These are phyloP conservation scores for Suaeda aralocaspica DNA, from an alignment of 148 eudicot species.

Conservation along the genomic window DNA sequence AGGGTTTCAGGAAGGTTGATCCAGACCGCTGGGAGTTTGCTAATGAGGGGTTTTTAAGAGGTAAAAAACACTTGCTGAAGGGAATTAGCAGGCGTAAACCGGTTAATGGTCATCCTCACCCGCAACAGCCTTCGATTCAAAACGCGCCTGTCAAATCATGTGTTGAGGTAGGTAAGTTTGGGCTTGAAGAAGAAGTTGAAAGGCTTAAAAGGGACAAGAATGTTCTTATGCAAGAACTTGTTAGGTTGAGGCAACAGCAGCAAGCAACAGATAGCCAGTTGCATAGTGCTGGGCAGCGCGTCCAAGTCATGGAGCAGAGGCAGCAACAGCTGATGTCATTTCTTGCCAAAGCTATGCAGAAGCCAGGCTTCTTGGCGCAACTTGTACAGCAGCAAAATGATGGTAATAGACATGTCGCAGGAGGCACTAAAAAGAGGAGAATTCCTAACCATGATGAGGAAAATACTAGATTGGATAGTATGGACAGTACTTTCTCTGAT, in stretches of 20 bases:
- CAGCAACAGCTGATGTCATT: slow-evolving; percentile 85
- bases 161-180: slow-evolving; percentile 63
- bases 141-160: slow-evolving; percentile 39
- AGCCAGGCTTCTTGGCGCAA: slow-evolving; percentile 68
- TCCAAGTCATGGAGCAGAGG: slow-evolving; percentile 70
- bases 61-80: slow-evolving; percentile 66
- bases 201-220: slow-evolving; percentile 71
- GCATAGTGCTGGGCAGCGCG: slow-evolving; percentile 66
- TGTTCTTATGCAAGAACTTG: slow-evolving; percentile 75
- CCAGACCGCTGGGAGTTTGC: slow-evolving; percentile 74
- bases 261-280: slow-evolving; percentile 66
- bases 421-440: slow-evolving; percentile 69
- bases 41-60: slow-evolving; percentile 70
- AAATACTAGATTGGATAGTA: slow-evolving; percentile 29
- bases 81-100: slow-evolving; percentile 68
- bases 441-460: slow-evolving; percentile 60
- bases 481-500: slow-evolving; percentile 33
- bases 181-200: slow-evolving; percentile 69
- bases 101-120: slow-evolving; percentile 34
- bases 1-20: slow-evolving; percentile 84
- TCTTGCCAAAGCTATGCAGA: slow-evolving; percentile 82
- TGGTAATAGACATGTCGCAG: slow-evolving; percentile 42
- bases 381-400: slow-evolving; percentile 62
- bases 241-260: slow-evolving; percentile 72
- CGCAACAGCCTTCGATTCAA: slow-evolving; percentile 37